Evolutionary conservation across 306 rosid genomes (phyloP).

Genomic region (Corylus heterophylla): DNA sequence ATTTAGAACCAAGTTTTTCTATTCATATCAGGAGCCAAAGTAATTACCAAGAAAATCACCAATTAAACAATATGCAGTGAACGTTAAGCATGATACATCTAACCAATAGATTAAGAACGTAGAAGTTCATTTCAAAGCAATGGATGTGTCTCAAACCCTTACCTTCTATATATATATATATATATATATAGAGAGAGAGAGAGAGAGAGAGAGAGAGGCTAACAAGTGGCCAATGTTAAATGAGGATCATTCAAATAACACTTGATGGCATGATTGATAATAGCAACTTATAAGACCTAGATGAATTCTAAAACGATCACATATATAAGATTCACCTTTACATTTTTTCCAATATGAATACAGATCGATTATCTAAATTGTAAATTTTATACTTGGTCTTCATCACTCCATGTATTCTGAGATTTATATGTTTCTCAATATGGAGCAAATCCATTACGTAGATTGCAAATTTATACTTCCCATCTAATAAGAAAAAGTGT

Average conservation of each 20-base stretch:
- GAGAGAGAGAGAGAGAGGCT: too few relatives aligned
- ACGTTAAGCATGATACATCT: background rate
- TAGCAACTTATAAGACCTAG: background rate
- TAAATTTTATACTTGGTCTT: too few relatives aligned
- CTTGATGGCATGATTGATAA: background rate
- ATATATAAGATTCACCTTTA: background rate
- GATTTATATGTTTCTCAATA: too few relatives aligned
- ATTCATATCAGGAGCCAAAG: background rate
- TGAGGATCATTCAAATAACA: background rate
- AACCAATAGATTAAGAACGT: background rate
- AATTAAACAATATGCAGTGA: background rate
- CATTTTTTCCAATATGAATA: background rate
- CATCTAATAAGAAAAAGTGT: background rate
- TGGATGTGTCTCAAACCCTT: background rate
- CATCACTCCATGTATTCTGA: too few relatives aligned
- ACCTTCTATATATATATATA: background rate
- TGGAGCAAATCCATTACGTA: too few relatives aligned
- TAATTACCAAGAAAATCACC: background rate
- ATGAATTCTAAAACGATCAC: background rate
- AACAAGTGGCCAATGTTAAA: background rate
- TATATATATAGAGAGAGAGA: too few relatives aligned
- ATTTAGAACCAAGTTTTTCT: background rate
- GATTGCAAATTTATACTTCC: background rate
- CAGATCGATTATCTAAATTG: background rate
- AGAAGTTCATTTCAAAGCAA: background rate